Evolutionary conservation across 176 grass and related monocot genomes (phyloP).

Genomic region (Aegilops longissima): DNA sequence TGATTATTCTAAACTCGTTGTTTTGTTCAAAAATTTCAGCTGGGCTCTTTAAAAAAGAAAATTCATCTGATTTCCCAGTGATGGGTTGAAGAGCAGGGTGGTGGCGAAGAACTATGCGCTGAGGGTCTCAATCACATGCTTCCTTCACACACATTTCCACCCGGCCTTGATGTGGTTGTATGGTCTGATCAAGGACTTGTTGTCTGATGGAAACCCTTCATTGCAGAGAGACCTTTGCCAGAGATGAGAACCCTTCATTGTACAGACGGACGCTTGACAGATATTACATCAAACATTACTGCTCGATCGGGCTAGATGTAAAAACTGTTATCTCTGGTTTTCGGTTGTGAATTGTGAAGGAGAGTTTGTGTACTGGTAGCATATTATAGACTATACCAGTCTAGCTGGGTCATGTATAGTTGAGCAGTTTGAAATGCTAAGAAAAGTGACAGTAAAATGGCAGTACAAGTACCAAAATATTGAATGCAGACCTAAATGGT

Average conservation of each 20-base stretch:
- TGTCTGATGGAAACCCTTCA: no score
- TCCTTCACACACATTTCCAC: no score
- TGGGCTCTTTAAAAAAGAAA: no score
- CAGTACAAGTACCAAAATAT: not conserved
- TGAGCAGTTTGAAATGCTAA: not conserved
- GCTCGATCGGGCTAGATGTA: conserved; percentile 24
- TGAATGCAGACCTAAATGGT: not conserved
- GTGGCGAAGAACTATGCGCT: no score
- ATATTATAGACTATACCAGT: not conserved
- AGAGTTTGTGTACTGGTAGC: not conserved
- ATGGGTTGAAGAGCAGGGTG: no score
- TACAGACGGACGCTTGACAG: conserved; percentile 41
- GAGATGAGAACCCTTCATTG: conserved; percentile 33
- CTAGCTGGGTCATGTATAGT: not conserved
- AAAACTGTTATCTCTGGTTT: conserved; percentile 40
- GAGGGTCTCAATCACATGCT: no score
- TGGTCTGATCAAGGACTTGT: no score
- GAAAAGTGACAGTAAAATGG: not conserved
- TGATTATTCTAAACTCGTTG: not conserved
- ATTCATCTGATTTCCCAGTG: no score
- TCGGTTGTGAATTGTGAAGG: conserved; percentile 25
- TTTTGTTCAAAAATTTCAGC: conserved; percentile 1
- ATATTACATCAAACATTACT: conserved; percentile 33
- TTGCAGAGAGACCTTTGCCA: no score
- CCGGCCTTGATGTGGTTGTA: no score